Evolutionary conservation across 495 filamentous ascomycete genomes (phyloP).

Genomic region (Emericellopsis terricola): DNA sequence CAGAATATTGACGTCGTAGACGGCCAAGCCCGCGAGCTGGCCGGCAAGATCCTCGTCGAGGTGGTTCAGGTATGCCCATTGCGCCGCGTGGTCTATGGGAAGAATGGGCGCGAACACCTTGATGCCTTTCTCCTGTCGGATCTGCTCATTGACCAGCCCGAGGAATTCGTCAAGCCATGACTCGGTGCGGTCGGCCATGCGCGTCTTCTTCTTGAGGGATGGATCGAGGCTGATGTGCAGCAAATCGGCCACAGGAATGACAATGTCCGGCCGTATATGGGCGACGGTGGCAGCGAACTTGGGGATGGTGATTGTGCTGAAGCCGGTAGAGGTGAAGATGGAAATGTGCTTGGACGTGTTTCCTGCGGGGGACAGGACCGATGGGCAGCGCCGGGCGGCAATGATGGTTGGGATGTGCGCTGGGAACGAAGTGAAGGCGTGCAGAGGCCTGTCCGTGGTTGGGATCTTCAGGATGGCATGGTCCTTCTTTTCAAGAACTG

Average conservation of each 20-base stretch:
- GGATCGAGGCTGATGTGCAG: slow-evolving; percentile 33
- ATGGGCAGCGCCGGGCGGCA: slow-evolving; percentile 58
- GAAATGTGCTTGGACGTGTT: slow-evolving; percentile 59
- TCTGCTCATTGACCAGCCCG: slow-evolving; percentile 14
- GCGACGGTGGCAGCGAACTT: slow-evolving; percentile 47
- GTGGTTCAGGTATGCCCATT: slow-evolving; percentile 57
- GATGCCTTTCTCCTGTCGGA: slow-evolving; percentile 11
- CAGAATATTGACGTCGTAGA: slow-evolving; percentile 61
- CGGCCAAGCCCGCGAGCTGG: slow-evolving; percentile 54
- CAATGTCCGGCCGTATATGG: slow-evolving; percentile 60
- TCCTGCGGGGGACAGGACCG: slow-evolving; percentile 49
- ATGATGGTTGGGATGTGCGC: slow-evolving; percentile 43
- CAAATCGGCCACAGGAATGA: slow-evolving; percentile 62
- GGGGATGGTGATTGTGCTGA: slow-evolving; percentile 42
- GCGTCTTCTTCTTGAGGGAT: slow-evolving; percentile 49
- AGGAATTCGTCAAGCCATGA: slow-evolving; percentile 48
- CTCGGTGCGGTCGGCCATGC: slow-evolving; percentile 76
- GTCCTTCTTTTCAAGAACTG: slow-evolving; percentile 55
- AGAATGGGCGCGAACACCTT: slow-evolving; percentile 66
- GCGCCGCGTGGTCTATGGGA: slow-evolving; percentile 53
- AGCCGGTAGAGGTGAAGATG: slow-evolving; percentile 71
- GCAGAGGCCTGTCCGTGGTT: slow-evolving; percentile 32
- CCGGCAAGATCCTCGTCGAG: slow-evolving; percentile 35
- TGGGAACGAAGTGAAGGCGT: slow-evolving; percentile 51
- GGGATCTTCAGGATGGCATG: slow-evolving; percentile 24